Conservation (phyloP, 202 grass and related monocot genomes). For the Zizania palustris region DNA sequence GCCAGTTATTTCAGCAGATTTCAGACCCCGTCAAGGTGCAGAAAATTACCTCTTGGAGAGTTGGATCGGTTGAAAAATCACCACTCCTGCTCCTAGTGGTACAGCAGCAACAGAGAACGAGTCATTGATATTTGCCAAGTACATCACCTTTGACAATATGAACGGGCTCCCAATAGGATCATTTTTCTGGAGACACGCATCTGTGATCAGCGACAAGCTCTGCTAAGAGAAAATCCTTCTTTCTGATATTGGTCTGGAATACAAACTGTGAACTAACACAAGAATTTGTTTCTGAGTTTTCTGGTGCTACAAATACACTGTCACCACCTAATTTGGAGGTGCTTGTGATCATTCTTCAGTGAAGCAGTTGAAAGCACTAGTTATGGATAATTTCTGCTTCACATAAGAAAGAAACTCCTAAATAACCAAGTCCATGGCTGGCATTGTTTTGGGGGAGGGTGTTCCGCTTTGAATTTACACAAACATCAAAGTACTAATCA, state of each 20-base stretch:
- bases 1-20: neutral
- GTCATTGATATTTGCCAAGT: conserved; percentile 58
- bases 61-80: conserved; percentile 58
- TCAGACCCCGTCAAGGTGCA: neutral
- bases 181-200: conserved; percentile 43
- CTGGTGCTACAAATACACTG: neutral
- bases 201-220: conserved; percentile 61
- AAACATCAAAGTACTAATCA: no score
- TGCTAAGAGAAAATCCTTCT: conserved; percentile 69
- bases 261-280: conserved; percentile 64
- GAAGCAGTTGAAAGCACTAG: neutral
- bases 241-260: conserved; percentile 65
- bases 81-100: conserved; percentile 71
- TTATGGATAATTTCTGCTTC: neutral
- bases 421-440: neutral
- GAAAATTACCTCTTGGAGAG: conserved; percentile 63
- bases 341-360: neutral
- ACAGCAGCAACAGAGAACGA: conserved; percentile 57
- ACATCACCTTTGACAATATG: conserved; percentile 79
- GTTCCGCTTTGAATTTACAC: no score
- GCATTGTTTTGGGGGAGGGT: neutral
- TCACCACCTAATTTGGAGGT: neutral
- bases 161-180: conserved; percentile 63
- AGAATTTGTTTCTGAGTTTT: conserved; percentile 52
- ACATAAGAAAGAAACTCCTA: neutral